A percentile compares a stretch with the other conserved stretches of the same genome.
These are phyloP conservation scores for Capsicum chinense DNA, from an alignment of 257 asterid genomes.

Conservation along the genomic window DNA sequence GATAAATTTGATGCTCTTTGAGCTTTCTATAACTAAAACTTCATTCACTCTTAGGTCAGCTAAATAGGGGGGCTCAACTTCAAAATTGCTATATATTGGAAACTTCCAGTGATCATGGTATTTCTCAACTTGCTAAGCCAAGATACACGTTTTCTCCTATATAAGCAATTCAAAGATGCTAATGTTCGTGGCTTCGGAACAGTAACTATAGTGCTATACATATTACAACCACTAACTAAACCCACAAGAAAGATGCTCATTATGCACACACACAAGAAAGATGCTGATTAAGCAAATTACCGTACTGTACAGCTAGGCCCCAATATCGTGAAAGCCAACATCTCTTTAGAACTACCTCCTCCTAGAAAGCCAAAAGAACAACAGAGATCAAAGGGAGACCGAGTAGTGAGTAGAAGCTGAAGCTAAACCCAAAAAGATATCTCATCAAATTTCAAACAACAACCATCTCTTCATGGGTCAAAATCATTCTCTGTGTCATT, in stretches of 20 bases:
- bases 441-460: slow-evolving; percentile 32
- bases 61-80: neutral
- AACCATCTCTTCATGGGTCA: slow-evolving; percentile 99
- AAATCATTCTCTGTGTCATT: slow-evolving; percentile 96
- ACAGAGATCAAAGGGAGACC: slow-evolving; percentile 5
- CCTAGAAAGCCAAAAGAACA: slow-evolving; percentile 51
- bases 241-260: slow-evolving; percentile 11
- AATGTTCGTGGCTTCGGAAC: neutral
- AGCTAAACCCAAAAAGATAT: slow-evolving; percentile 25
- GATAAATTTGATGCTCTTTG: neutral
- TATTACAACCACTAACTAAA: slow-evolving; percentile 8
- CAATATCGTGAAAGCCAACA: slow-evolving; percentile 99
- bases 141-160: neutral
- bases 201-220: slow-evolving; percentile 22
- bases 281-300: slow-evolving; percentile 51
- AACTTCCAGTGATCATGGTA: neutral
- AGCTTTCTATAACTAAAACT: neutral
- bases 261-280: slow-evolving; percentile 13
- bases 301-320: slow-evolving; percentile 88
- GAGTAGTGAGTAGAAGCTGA: slow-evolving; percentile 28
- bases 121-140: neutral
- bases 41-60: neutral
- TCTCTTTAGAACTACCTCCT: slow-evolving; percentile 97
- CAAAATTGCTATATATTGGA: neutral
- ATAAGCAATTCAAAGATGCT: neutral